These are phyloP conservation scores for Metschnikowia kunwiensis DNA, from an alignment of 805 yeast genomes.

Conservation along the genomic window DNA sequence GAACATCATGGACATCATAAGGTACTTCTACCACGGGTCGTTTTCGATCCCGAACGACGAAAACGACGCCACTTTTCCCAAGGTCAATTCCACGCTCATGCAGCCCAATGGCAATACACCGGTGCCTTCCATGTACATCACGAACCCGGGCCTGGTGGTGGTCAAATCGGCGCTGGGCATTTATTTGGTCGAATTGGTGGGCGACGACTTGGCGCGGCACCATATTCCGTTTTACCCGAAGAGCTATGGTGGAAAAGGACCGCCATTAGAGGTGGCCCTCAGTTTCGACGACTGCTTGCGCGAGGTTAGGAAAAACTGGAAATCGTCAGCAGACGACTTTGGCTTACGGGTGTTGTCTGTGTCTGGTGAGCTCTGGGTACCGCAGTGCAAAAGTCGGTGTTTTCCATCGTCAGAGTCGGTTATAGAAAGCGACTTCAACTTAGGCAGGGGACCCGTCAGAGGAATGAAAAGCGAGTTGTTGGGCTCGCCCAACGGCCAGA, in stretches of 20 bases:
- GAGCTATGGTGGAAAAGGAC: constrained; percentile 57
- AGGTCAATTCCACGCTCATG: constrained; percentile 33
- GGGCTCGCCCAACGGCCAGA: constrained; percentile 26
- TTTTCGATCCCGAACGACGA: constrained; percentile 69
- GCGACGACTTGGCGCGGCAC: constrained; percentile 53
- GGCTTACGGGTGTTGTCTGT: constrained; percentile 52
- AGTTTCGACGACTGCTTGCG: constrained; percentile 41
- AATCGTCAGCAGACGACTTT: constrained; percentile 32
- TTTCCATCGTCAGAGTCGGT: constrained; percentile 18
- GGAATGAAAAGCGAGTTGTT: constrained; percentile 39
- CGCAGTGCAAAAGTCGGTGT: constrained; percentile 40
- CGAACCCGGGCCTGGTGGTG: constrained; percentile 24
- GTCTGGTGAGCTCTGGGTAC: constrained; percentile 61
- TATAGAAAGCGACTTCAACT: constrained; percentile 39
- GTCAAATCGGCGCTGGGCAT: constrained; percentile 64
- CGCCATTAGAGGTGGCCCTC: constrained; percentile 50
- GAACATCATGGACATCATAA: constrained; percentile 75
- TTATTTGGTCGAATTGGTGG: constrained; percentile 67
- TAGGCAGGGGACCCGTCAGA: constrained; percentile 35
- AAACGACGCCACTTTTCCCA: constrained; percentile 39
- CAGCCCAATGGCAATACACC: constrained; percentile 12
- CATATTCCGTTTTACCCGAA: constrained; percentile 61
- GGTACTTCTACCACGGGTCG: constrained; percentile 79
- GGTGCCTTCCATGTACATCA: constrained; percentile 24
- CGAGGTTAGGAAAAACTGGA: constrained; percentile 26